A percentile compares a stretch with the other conserved stretches of the same genome.
Conservation (phyloP, 257 asterid species). For the Coffea canephora region DNA sequence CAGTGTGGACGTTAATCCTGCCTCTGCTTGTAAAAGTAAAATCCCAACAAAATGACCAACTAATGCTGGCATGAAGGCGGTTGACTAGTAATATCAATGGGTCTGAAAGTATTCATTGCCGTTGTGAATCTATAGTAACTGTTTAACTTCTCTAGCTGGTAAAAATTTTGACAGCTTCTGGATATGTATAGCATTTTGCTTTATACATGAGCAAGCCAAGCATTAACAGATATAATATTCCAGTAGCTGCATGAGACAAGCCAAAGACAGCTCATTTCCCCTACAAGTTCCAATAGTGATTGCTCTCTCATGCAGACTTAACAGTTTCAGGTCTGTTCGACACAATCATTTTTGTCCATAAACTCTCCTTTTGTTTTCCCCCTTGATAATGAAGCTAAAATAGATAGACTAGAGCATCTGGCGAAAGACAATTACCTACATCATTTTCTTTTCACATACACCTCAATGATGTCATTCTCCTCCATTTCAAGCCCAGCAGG, state of each 20-base stretch:
- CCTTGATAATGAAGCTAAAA: not conserved
- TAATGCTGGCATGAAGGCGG: not conserved
- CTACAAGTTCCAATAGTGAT: not conserved
- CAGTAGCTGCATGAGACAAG: not conserved
- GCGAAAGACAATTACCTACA: conserved; percentile 26
- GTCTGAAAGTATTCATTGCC: not conserved
- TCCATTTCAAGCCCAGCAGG: conserved; percentile 84
- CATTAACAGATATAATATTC: not conserved
- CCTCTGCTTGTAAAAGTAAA: not conserved
- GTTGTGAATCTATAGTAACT: not conserved
- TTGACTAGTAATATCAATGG: not conserved
- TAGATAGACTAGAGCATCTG: not conserved
- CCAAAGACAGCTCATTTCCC: not conserved
- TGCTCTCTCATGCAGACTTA: not conserved
- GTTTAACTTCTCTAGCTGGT: not conserved
- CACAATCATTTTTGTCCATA: not conserved
- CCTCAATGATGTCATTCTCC: conserved; percentile 84
- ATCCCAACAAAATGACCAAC: not conserved
- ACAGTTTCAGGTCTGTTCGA: not conserved
- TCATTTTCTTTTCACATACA: conserved; percentile 56
- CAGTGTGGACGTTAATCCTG: not conserved
- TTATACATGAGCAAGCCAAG: not conserved
- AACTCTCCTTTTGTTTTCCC: no score
- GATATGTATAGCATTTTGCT: not conserved
- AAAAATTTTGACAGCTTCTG: not conserved